A percentile compares a stretch with the other conserved stretches of the same genome.
These are phyloP conservation scores for Metschnikowia koreensis DNA, from an alignment of 805 yeast species.

Conservation along the genomic window DNA sequence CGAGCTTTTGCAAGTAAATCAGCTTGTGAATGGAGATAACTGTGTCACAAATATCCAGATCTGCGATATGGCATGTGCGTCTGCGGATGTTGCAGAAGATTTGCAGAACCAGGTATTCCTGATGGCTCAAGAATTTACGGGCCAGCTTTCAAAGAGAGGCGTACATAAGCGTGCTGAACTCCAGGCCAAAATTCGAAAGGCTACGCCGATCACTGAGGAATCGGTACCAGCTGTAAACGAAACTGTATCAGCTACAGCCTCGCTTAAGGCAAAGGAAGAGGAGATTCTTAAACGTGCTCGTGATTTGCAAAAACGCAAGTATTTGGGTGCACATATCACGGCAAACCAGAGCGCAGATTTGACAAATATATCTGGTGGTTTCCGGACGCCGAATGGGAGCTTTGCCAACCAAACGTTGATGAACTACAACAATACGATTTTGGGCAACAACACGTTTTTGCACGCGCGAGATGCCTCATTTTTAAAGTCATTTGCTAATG, in stretches of 20 bases:
- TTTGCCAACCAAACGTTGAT: constrained; percentile 15
- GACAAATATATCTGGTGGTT: constrained; percentile 11
- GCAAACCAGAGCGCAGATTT: constrained; percentile 13
- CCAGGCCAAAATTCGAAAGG: constrained; percentile 2
- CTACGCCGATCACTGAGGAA: neutral
- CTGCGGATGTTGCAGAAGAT: constrained; percentile 26
- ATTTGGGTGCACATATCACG: constrained; percentile 30
- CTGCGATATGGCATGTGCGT: constrained; percentile 34
- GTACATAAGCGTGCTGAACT: constrained; percentile 19
- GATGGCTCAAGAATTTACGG: constrained; percentile 25
- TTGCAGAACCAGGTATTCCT: constrained; percentile 24
- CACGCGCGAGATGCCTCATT: constrained; percentile 24
- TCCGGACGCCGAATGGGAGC: constrained; percentile 15
- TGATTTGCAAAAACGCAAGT: constrained; percentile 28
- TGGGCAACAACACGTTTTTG: constrained; percentile 13
- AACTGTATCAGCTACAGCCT: neutral
- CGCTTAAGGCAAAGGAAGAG: constrained; percentile 21
- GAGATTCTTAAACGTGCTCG: constrained; percentile 29
- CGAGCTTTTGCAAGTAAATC: constrained; percentile 17
- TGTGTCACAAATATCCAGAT: constrained; percentile 24
- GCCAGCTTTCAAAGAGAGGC: constrained; percentile 32
- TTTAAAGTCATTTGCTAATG: constrained; percentile 31
- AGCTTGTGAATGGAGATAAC: constrained; percentile 6
- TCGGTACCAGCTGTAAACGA: neutral
- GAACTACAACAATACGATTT: constrained; percentile 18